phyloP scores from a whole-genome alignment of 1,284 basidiomycete species.

The Inonotus obliquus region DNA sequence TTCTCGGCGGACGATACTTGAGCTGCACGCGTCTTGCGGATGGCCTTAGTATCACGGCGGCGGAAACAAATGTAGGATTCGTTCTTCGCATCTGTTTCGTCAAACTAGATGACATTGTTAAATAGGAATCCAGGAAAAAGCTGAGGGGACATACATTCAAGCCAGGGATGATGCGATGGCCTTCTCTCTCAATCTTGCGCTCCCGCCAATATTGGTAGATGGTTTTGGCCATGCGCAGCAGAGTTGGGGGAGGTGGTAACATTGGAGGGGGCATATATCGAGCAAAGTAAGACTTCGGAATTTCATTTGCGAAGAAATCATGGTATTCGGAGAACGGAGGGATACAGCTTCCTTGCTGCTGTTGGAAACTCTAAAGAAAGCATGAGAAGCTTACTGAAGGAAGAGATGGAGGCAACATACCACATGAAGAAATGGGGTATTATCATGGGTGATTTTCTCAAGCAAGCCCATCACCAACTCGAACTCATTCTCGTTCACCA shows the following conservation, averaged over 20 bases:
- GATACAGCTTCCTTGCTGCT: constrained; percentile 50
- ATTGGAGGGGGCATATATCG: constrained; percentile 55
- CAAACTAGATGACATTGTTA: constrained; percentile 49
- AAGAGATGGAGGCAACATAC: constrained; percentile 41
- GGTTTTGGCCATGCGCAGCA: constrained; percentile 60
- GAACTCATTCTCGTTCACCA: constrained; percentile 86
- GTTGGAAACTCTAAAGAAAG: constrained; percentile 47
- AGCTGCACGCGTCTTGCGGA: constrained; percentile 90
- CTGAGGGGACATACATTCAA: constrained; percentile 27
- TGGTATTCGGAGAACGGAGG: constrained; percentile 82
- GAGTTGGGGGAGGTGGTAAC: constrained; percentile 51
- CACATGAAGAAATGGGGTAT: constrained; percentile 88
- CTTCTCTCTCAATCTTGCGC: constrained; percentile 67
- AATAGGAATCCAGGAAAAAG: constrained; percentile 9
- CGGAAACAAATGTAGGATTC: constrained; percentile 99
- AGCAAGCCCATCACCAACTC: constrained; percentile 95
- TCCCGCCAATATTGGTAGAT: constrained; percentile 84
- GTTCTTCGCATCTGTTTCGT: constrained; percentile 86
- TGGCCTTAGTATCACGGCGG: constrained; percentile 89
- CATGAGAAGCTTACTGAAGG: not conserved
- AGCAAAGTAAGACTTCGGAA: constrained; percentile 58
- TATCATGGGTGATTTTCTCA: constrained; percentile 89
- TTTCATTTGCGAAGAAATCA: constrained; percentile 55
- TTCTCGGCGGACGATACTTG: constrained; percentile 88
- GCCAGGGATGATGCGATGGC: constrained; percentile 49